Evolutionary conservation across 306 rosid genomes (phyloP), one percentile per base, ranked within the genome.

Genomic region (Sicyos baderoa): DNA sequence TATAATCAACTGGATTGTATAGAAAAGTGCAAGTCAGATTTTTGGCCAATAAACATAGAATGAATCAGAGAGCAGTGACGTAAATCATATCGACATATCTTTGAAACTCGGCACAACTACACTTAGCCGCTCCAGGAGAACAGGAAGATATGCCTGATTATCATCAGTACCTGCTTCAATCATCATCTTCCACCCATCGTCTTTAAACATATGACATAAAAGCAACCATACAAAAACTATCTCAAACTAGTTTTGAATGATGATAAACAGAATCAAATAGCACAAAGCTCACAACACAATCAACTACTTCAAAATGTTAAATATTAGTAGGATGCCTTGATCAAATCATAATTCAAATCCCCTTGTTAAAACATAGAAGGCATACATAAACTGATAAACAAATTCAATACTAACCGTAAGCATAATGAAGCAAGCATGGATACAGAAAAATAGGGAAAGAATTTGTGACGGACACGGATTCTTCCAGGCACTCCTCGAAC

Each of bases 111-210:
- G 75, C 75, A 71, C 75, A 13, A 40, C 75, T 71, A 71, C 40
- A 71, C 9, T 42, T 7, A 55, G 75, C 66, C 5, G 45, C 75
- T 15, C 75, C 75, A 71, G 66, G 75, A 71, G 75, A 55, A 71
- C 75, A 71, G 19, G 5, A 71, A 55, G 54, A 54, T 71, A 71
- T 42, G 75, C 48, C 66, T 16, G 62, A 55, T 60, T 56, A 71
- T 71, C 75, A 71, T 71, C 23, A 71, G 75, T 71, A 71, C 75
- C 75, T 71, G 82, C 78, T 74, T 40, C 44, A 37, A 37, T 82
- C 89, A 78, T 85, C 83, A 82, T 58, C 50, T 82, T 80, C 67
- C 50, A 49, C 73, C 56, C 81, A 82, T 63, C 80, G 82, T 63
- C 80, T 21, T 21, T 45, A 44, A 21, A 44, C 21, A 4, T 44